phyloP scores from a whole-genome alignment of 306 rosid genomes.

The Vigna hirtella region DNA sequence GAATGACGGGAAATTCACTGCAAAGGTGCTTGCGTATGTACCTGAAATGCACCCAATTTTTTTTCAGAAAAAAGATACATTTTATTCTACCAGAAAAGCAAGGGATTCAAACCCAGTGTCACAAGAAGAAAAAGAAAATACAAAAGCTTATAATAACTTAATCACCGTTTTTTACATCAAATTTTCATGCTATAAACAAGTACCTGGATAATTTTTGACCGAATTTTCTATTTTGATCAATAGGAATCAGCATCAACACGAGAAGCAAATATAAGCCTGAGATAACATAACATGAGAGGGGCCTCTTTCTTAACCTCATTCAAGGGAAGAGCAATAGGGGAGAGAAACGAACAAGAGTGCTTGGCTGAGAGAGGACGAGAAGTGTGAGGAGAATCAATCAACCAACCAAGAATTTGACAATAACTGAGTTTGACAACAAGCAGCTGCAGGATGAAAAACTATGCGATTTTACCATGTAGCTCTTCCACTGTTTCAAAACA shows the following conservation, averaged over 20 bases:
- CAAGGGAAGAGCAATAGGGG: not conserved
- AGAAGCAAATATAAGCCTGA: constrained; percentile 71
- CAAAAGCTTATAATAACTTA: not conserved
- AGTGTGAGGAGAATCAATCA: constrained; percentile 52
- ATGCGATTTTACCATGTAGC: not conserved
- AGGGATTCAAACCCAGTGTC: not conserved
- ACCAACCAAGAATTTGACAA: not conserved
- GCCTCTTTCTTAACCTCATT: not conserved
- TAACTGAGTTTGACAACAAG: not conserved
- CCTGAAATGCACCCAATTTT: constrained; percentile 53
- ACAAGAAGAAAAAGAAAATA: not conserved
- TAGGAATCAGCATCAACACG: constrained; percentile 64
- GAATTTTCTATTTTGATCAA: constrained; percentile 59
- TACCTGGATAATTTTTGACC: constrained; percentile 75
- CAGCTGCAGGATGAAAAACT: not conserved
- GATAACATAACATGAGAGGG: not conserved
- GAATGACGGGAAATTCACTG: constrained; percentile 75
- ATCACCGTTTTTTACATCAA: not conserved
- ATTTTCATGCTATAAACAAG: not conserved
- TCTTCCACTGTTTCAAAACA: not conserved
- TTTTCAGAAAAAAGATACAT: not conserved
- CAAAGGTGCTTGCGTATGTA: constrained; percentile 77
- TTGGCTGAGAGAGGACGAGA: constrained; percentile 64
- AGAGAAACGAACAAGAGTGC: constrained; percentile 63
- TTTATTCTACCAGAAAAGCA: not conserved